These are phyloP conservation scores for Aspergillus uvarum DNA, from an alignment of 2,329 filamentous ascomycete species.

Conservation along the genomic window DNA sequence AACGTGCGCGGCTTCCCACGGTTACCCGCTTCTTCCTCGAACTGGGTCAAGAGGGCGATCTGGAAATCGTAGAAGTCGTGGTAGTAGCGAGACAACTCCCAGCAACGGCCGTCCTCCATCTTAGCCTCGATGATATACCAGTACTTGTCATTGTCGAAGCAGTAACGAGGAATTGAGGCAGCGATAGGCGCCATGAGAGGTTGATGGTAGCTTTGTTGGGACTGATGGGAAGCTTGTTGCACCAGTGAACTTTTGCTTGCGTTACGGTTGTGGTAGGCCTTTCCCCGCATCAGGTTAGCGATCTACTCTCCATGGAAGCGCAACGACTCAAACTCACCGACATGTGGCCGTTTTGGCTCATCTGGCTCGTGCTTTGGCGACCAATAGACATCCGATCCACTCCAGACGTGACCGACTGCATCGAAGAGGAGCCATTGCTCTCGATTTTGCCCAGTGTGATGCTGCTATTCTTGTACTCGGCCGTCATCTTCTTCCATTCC, in stretches of 20 bases:
- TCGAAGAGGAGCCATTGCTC: conserved; percentile 25
- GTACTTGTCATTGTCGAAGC: conserved; percentile 95
- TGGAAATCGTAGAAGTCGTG: conserved; percentile 99
- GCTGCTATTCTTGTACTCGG: conserved; percentile 98
- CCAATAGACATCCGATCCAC: conserved; percentile 79
- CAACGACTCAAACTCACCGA: conserved; percentile 46
- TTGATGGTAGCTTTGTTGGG: conserved; percentile 50
- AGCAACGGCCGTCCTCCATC: conserved; percentile 85
- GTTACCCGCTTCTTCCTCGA: conserved; percentile 89
- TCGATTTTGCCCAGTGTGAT: conserved; percentile 94
- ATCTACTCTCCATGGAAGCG: neutral
- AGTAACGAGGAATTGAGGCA: conserved; percentile 87
- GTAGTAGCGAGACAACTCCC: conserved; percentile 92
- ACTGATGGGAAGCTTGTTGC: conserved; percentile 41
- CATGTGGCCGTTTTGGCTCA: conserved; percentile 51
- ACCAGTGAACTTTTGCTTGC: conserved; percentile 37
- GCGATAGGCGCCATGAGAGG: conserved; percentile 70
- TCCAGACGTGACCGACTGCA: conserved; percentile 64
- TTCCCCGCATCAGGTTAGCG: conserved; percentile 2
- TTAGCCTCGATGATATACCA: conserved; percentile 96
- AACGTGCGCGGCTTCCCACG: conserved; percentile 76
- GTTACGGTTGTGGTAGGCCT: conserved; percentile 42
- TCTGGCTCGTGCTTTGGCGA: conserved; percentile 51
- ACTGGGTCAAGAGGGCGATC: conserved; percentile 86
- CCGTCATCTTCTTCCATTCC: conserved; percentile 99